These are phyloP conservation scores for Ganoderma lingzhi DNA, from an alignment of 1,284 basidiomycete genomes.

Conservation along the genomic window DNA sequence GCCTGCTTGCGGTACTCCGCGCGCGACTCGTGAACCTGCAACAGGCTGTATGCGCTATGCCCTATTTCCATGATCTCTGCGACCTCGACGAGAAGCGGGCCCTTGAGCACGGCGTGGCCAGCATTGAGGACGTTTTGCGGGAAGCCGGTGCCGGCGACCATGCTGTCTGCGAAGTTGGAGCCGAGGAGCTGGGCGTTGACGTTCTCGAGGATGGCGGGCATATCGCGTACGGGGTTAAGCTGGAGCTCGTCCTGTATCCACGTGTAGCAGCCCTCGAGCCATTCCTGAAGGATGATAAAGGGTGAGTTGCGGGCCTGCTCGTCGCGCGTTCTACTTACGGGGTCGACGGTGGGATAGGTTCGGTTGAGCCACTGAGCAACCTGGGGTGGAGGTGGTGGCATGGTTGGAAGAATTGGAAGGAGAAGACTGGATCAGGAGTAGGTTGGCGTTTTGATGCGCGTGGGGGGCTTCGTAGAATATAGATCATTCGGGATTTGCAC, in stretches of 20 bases:
- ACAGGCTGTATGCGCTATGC: slow-evolving; percentile 71
- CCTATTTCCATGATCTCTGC: slow-evolving; percentile 78
- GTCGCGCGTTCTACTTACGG: slow-evolving; percentile 46
- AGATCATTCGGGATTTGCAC: slow-evolving; percentile 9
- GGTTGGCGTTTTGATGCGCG: slow-evolving; percentile 5
- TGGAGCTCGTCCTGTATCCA: slow-evolving; percentile 64
- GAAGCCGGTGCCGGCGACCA: slow-evolving; percentile 71
- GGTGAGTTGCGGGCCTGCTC: background rate
- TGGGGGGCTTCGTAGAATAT: slow-evolving; percentile 4
- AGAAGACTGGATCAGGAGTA: slow-evolving; percentile 4
- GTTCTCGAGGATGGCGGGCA: slow-evolving; percentile 56
- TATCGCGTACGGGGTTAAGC: slow-evolving; percentile 53
- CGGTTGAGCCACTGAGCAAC: slow-evolving; percentile 54
- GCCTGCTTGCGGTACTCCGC: slow-evolving; percentile 64
- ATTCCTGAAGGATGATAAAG: slow-evolving; percentile 56
- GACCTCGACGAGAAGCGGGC: slow-evolving; percentile 72
- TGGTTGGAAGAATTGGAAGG: slow-evolving; percentile 10
- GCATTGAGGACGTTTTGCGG: slow-evolving; percentile 52
- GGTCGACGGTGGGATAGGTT: slow-evolving; percentile 63
- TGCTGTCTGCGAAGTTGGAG: slow-evolving; percentile 75
- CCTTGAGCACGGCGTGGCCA: slow-evolving; percentile 45
- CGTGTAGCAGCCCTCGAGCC: slow-evolving; percentile 74
- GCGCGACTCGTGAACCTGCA: slow-evolving; percentile 68
- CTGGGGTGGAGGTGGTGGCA: slow-evolving; percentile 39
- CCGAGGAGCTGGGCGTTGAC: slow-evolving; percentile 74